phyloP scores from a whole-genome alignment of 768 basidiomycete genomes.

The Auriscalpium vulgare region DNA sequence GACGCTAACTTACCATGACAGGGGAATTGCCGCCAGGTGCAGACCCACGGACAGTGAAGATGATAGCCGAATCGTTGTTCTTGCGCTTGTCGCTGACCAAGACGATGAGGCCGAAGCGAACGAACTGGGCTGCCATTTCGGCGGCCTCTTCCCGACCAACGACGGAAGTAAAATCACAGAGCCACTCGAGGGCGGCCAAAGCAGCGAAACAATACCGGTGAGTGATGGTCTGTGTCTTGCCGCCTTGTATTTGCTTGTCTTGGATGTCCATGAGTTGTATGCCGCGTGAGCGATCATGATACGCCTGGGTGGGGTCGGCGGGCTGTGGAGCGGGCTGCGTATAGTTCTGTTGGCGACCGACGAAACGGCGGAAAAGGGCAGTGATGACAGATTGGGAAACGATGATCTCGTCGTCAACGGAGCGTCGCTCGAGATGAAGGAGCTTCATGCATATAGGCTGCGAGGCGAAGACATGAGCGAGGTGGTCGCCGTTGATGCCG shows the following conservation, averaged over 20 bases:
- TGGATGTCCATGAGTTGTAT: conserved; percentile 62
- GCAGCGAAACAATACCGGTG: conserved; percentile 81
- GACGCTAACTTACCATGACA: conserved; percentile 49
- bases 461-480: conserved; percentile 79
- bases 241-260: conserved; percentile 42
- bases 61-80: conserved; percentile 87
- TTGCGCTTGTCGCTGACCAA: conserved; percentile 89
- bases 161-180: conserved; percentile 94
- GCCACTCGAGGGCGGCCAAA: conserved; percentile 88
- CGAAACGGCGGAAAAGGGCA: conserved; percentile 92
- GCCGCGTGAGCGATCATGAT: conserved; percentile 74
- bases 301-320: conserved; percentile 59
- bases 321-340: conserved; percentile 37
- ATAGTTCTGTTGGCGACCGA: conserved; percentile 82
- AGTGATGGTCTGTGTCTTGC: conserved; percentile 34
- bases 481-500: conserved; percentile 91
- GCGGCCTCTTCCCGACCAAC: conserved; percentile 94
- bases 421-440: conserved; percentile 89
- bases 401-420: conserved; percentile 94
- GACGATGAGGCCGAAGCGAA: conserved; percentile 84
- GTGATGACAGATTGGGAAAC: conserved; percentile 91
- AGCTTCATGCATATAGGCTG: conserved; percentile 98
- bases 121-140: conserved; percentile 97
- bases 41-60: conserved; percentile 83
- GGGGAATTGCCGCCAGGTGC: conserved; percentile 69